A percentile compares a stretch with the other conserved stretches of the same genome.
Conservation (phyloP, 805 yeast genomes). For the Hanseniaspora valbyensis region DNA sequence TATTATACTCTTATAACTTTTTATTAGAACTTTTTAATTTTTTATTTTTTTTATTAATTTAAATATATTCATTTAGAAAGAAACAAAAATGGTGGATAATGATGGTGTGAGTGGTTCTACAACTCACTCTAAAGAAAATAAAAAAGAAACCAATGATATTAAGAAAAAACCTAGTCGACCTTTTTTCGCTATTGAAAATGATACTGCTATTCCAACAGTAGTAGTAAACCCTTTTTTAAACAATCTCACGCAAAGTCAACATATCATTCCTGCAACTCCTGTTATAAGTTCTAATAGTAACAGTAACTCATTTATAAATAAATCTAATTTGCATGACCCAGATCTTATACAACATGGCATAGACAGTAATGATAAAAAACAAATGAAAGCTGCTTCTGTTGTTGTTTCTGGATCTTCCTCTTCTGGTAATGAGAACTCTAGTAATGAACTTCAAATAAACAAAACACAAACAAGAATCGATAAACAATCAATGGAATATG, state of each 20-base stretch:
- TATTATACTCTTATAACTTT: too few relatives aligned
- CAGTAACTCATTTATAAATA: constrained; percentile 1
- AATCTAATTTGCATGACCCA: constrained; percentile 12
- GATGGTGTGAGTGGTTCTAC: too few relatives aligned
- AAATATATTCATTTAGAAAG: too few relatives aligned
- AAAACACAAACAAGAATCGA: constrained; percentile 26
- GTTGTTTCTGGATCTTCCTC: neutral
- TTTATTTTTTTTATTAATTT: too few relatives aligned
- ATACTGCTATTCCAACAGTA: neutral
- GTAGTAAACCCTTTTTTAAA: constrained; percentile 2
- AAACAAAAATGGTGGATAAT: too few relatives aligned
- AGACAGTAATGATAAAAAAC: constrained; percentile 7
- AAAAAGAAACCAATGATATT: neutral
- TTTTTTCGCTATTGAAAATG: neutral
- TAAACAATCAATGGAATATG: constrained; percentile 65
- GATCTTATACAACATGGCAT: constrained; percentile 15
- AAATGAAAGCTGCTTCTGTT: neutral
- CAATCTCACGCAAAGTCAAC: neutral
- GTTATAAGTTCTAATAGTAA: neutral
- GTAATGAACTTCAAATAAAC: neutral
- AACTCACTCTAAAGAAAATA: too few relatives aligned
- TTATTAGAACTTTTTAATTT: too few relatives aligned
- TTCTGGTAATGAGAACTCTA: neutral
- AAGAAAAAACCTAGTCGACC: neutral
- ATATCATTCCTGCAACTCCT: neutral